Percentiles rank a stretch among this genome's conserved stretches.
These are phyloP conservation scores for Favolaschia claudopus DNA, from an alignment of 768 basidiomycete species.

Conservation along the genomic window DNA sequence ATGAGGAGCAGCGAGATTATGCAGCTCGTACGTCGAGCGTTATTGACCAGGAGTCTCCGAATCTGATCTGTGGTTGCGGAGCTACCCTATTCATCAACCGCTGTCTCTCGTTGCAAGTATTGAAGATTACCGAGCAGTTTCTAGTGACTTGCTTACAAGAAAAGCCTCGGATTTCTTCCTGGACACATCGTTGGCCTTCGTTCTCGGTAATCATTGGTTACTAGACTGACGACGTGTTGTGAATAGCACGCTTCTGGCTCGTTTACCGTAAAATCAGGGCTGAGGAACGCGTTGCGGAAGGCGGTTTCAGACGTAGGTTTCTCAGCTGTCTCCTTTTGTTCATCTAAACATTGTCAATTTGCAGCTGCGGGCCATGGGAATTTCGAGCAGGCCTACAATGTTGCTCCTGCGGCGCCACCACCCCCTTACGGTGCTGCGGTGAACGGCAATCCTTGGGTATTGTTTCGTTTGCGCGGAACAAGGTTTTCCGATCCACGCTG, in stretches of 20 bases:
- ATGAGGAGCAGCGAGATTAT: conserved; percentile 56
- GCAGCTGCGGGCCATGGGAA: conserved; percentile 18
- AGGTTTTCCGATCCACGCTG: too few relatives aligned
- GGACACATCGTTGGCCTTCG: conserved; percentile 54
- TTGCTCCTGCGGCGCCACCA: conserved; percentile 4
- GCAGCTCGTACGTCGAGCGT: conserved; percentile 50
- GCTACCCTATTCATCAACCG: conserved; percentile 69
- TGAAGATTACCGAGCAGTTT: background rate
- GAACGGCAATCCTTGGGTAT: conserved; percentile 6
- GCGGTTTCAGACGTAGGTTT: conserved; percentile 60
- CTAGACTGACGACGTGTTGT: background rate
- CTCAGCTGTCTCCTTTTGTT: background rate
- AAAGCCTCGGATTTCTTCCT: conserved; percentile 63
- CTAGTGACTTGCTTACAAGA: conserved; percentile 2
- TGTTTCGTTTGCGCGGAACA: too few relatives aligned
- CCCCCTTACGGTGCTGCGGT: conserved; percentile 25
- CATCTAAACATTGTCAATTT: background rate
- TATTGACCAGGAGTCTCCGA: background rate
- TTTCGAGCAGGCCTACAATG: conserved; percentile 17
- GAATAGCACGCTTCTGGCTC: conserved; percentile 68
- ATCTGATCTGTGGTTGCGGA: conserved; percentile 63
- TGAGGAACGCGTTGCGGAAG: conserved; percentile 61
- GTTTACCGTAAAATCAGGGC: conserved; percentile 70
- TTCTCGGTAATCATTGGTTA: background rate
- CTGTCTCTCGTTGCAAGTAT: conserved; percentile 57